Evolutionary conservation across 345 rosid genomes (phyloP), one percentile per base, ranked within the genome.

Genomic region (Noccaea caerulescens): DNA sequence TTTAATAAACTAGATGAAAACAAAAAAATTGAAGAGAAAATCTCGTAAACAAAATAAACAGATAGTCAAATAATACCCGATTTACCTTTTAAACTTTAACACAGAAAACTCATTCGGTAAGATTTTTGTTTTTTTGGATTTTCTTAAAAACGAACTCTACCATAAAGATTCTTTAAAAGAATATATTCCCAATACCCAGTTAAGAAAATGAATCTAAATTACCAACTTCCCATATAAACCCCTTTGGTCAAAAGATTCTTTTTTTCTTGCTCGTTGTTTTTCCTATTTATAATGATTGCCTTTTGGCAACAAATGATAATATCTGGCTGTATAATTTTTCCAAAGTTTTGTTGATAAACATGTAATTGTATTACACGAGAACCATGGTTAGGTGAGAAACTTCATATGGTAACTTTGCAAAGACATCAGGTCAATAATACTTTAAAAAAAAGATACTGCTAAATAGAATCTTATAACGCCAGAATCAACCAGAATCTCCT

Each of bases 401-500:
- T 50, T 51, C 3, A 57, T 23, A 18, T 12, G 27, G 16, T 41
- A 58, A 58, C 10, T n/a, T 39, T 20, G 38, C 25, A n/a, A 25
- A 7, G 7, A 44, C 10, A 39, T 58, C 2, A 18, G 13, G 63
- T 56, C 13, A 68, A 33, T 27, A 39, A 11, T 42, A 27, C n/a
- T 6, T 20, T 38, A 8, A 0, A 4, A 20, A 20, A 59, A 59
- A 68, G 64, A 75, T 60, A 10, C 78, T 38, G 10, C 16, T 53
- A 11, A 16, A 23, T 3, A 38, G 79, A 75, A 68, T 75, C 79
- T 68, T 34, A 3, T 13, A 45, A 34, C 11, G 9, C 9, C 23
- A 38, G 36, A 69, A 69, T 69, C 56, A 20, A 42, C 6, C 18
- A 59, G 78, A 74, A 75, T 75, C 79, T 69, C 59, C 58, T 6